phyloP scores from a whole-genome alignment of 2,329 filamentous ascomycete genomes.

The Fusarium sp. region DNA sequence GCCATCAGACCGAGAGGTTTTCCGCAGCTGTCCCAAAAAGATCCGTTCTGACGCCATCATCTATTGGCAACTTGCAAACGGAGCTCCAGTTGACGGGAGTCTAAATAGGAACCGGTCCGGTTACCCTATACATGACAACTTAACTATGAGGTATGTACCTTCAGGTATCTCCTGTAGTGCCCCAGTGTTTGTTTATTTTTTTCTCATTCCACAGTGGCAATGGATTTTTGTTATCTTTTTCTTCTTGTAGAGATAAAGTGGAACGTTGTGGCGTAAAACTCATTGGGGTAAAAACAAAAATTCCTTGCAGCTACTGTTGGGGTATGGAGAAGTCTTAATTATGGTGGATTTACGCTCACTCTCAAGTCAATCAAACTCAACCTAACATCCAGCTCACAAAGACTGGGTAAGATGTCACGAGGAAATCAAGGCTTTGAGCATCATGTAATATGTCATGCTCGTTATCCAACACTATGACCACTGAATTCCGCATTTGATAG shows the following conservation, averaged over 20 bases:
- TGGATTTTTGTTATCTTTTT: not conserved
- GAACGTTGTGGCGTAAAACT: not conserved
- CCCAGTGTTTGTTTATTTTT: not conserved
- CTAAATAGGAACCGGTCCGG: slow-evolving; percentile 27
- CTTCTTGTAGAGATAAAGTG: not conserved
- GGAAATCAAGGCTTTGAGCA: not conserved
- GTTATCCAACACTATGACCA: not conserved
- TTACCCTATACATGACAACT: slow-evolving; percentile 27
- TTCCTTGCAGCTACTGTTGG: not conserved
- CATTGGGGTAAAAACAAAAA: not conserved
- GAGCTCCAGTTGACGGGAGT: slow-evolving; percentile 29
- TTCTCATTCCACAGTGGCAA: not conserved
- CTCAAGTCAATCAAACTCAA: slow-evolving; percentile 8
- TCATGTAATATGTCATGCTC: not conserved
- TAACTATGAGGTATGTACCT: not conserved
- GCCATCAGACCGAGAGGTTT: slow-evolving; percentile 31
- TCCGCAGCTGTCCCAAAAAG: slow-evolving; percentile 24
- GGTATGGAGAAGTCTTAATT: slow-evolving; percentile 9
- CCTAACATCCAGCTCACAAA: slow-evolving; percentile 20
- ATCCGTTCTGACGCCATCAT: slow-evolving; percentile 48
- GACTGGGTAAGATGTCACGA: slow-evolving; percentile 28
- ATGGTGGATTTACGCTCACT: not conserved
- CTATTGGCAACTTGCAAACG: not conserved
- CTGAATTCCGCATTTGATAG: not conserved
- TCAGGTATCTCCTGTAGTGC: not conserved